Evolutionary conservation across 1,284 basidiomycete genomes (phyloP).

Genomic region (Moesziomyces aphidis): DNA sequence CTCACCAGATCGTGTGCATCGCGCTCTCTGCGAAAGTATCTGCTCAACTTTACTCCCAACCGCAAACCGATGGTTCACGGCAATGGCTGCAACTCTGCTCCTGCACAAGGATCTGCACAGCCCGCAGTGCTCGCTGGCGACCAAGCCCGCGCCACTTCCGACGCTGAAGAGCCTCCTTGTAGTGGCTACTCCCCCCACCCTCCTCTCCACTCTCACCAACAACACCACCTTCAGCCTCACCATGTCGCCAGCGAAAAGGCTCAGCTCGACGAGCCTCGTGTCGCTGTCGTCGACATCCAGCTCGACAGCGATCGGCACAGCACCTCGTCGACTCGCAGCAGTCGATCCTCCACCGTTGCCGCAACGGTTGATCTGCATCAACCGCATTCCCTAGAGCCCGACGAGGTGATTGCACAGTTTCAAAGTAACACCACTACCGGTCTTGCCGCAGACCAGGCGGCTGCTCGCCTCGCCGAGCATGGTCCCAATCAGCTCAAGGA

Average conservation of each 20-base stretch:
- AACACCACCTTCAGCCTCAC: conserved; percentile 15
- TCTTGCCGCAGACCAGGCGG: conserved; percentile 45
- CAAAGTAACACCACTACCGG: conserved; percentile 44
- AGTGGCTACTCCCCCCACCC: conserved; percentile 53
- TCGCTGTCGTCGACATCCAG: conserved; percentile 36
- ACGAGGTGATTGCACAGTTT: conserved; percentile 44
- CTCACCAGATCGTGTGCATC: conserved; percentile 24
- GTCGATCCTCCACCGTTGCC: conserved; percentile 52
- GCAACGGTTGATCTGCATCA: conserved; percentile 56
- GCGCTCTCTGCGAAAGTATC: conserved; percentile 2
- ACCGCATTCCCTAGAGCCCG: conserved; percentile 57
- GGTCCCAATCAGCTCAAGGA: conserved; percentile 58
- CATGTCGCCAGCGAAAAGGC: conserved; percentile 22
- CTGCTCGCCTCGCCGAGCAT: conserved; percentile 30
- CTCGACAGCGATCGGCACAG: conserved; percentile 17
- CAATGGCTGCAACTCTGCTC: conserved; percentile 50
- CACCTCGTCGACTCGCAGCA: conserved; percentile 27
- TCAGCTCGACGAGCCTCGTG: conserved; percentile 28
- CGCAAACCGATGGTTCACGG: conserved; percentile 53
- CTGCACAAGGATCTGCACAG: conserved; percentile 54
- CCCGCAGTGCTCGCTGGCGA: conserved; percentile 41
- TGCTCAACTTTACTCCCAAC: conserved; percentile 5
- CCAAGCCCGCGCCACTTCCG: conserved; percentile 32
- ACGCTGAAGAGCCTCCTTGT: conserved; percentile 56
- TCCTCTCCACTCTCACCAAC: conserved; percentile 22